A percentile compares a stretch with the other conserved stretches of the same genome.
phyloP scores from a whole-genome alignment of 768 basidiomycete species.

The Pulveroboletus sp. region DNA sequence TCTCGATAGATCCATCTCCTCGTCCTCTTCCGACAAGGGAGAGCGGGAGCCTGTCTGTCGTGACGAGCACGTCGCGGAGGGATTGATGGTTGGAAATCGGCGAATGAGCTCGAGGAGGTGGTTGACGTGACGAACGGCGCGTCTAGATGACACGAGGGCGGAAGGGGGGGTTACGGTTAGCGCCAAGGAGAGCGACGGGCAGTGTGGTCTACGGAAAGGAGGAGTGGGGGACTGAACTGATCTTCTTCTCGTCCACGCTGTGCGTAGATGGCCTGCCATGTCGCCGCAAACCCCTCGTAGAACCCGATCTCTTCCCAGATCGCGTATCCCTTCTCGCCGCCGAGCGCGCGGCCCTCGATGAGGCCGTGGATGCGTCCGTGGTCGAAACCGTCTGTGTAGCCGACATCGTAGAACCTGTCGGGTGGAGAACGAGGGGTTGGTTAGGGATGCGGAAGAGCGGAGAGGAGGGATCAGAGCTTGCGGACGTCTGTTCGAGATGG shows the following conservation, averaged over 20 bases:
- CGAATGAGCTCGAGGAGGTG: conserved; percentile 67
- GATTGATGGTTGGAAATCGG: conserved; percentile 76
- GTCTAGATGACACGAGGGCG: conserved; percentile 37
- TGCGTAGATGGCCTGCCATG: conserved; percentile 56
- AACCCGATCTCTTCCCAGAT: conserved; percentile 97
- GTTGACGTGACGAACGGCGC: conserved; percentile 57
- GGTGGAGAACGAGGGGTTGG: background rate
- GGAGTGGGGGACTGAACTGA: conserved; percentile 14
- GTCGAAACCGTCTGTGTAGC: conserved; percentile 70
- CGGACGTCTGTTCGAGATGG: conserved; percentile 60
- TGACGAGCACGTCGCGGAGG: conserved; percentile 39
- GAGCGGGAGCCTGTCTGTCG: background rate
- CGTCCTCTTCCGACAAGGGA: conserved; percentile 30
- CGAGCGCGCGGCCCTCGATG: conserved; percentile 87
- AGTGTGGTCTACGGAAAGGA: too few species aligned
- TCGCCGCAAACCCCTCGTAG: conserved; percentile 78
- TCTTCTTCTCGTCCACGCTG: conserved; percentile 24
- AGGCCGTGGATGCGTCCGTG: conserved; percentile 89
- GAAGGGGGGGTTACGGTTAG: too few species aligned
- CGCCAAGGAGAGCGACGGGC: too few species aligned
- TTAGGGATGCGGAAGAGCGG: background rate
- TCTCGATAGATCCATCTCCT: conserved; percentile 65
- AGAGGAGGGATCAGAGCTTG: background rate
- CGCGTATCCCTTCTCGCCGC: conserved; percentile 87
- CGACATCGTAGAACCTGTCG: conserved; percentile 82